phyloP scores from a whole-genome alignment of 176 grass and related monocot species.

The maize (Zea mays) region Zm-B73-REFERENCE-NAM-5.0 NC_050096.1:233901001-233901500 shows the following conservation, averaged over 20 bases:
- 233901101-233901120: not conserved
- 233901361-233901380: conserved; percentile 30
- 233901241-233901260: not conserved
- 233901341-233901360: conserved; percentile 13
- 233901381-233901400: conserved; percentile 23
- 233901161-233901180: conserved; percentile 18
- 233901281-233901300: not conserved
- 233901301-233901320: not conserved
- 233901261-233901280: conserved; percentile 61
- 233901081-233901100: accelerated
- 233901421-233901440: conserved; percentile 9
- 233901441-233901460: conserved; percentile 5
- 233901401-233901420: not conserved
- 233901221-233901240: not conserved
- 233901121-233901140: not conserved
- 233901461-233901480: conserved; percentile 18
- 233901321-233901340: conserved; percentile 37
- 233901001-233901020: conserved; percentile 6
- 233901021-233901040: conserved; percentile 29
- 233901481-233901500: conserved; percentile 87
- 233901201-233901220: not conserved
- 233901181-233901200: conserved; percentile 35
- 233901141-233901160: not conserved
- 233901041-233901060: not conserved
- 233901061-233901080: not conserved